These are phyloP conservation scores for Aspergillus taichungensis DNA, from an alignment of 495 filamentous ascomycete species.

Conservation along the genomic window DNA sequence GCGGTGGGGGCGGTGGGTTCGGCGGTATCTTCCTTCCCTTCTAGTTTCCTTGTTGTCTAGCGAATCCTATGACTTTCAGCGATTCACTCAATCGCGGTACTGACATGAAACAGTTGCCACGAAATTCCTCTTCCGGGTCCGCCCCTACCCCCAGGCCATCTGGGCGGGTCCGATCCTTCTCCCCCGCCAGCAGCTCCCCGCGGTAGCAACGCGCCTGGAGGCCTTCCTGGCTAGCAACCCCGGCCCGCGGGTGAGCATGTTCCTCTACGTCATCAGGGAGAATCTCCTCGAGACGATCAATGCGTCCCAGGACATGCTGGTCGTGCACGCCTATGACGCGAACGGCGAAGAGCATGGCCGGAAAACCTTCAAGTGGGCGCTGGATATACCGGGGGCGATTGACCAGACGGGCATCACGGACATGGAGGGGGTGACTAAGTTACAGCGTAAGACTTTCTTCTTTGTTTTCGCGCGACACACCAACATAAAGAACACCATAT, in stretches of 20 bases:
- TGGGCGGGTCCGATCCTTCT: slow-evolving; percentile 10
- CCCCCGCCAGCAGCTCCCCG: slow-evolving; percentile 3
- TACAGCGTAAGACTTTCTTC: slow-evolving; percentile 1
- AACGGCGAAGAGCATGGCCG: slow-evolving; percentile 8
- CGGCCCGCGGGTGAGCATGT: slow-evolving; percentile 5
- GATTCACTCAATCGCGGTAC: background rate
- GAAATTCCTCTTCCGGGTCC: slow-evolving; percentile 3
- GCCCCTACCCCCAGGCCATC: slow-evolving; percentile 9
- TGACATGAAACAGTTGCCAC: no score
- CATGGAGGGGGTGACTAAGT: slow-evolving; percentile 1
- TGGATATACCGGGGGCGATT: slow-evolving; percentile 7
- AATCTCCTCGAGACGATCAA: slow-evolving; percentile 11
- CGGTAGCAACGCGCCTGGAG: slow-evolving; percentile 3
- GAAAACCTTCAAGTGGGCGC: slow-evolving; percentile 6
- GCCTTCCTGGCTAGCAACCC: background rate
- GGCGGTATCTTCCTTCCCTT: slow-evolving; percentile 12
- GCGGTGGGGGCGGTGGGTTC: slow-evolving; percentile 40
- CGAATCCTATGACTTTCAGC: no score
- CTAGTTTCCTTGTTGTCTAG: no score
- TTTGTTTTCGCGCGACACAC: no score
- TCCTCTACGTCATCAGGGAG: slow-evolving; percentile 8
- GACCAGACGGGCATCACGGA: slow-evolving; percentile 4
- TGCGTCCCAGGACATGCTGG: slow-evolving; percentile 3
- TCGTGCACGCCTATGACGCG: slow-evolving; percentile 8
- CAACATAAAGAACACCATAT: background rate